These are phyloP conservation scores for Amanita rimosa DNA, from an alignment of 768 basidiomycete species.

Conservation along the genomic window DNA sequence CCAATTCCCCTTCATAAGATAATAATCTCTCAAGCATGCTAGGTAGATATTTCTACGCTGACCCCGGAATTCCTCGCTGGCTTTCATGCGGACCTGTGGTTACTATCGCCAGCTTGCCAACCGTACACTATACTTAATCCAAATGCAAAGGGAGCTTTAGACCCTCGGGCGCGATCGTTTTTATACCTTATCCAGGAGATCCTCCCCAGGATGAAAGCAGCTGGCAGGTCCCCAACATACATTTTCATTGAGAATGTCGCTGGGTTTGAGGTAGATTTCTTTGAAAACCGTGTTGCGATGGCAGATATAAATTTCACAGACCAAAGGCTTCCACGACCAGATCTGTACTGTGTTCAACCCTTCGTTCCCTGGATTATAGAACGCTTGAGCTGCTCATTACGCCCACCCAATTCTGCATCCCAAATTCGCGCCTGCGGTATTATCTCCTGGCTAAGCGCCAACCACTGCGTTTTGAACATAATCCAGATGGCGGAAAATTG, in stretches of 20 bases:
- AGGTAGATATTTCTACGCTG: slow-evolving; percentile 55
- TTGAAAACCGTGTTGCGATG: slow-evolving; percentile 4
- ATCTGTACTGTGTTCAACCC: slow-evolving; percentile 35
- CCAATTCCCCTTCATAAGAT: not conserved
- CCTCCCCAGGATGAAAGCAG: slow-evolving; percentile 42
- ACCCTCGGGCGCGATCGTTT: slow-evolving; percentile 71
- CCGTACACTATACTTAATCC: slow-evolving; percentile 77
- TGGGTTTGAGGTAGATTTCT: slow-evolving; percentile 60
- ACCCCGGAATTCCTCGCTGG: slow-evolving; percentile 32
- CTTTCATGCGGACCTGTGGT: slow-evolving; percentile 54
- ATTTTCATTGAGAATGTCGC: slow-evolving; percentile 75
- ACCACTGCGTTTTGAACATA: slow-evolving; percentile 26
- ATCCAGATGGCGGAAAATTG: slow-evolving; percentile 14
- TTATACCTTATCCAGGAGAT: slow-evolving; percentile 55
- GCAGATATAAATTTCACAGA: not conserved
- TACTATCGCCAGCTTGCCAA: slow-evolving; percentile 75
- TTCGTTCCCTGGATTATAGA: slow-evolving; percentile 44
- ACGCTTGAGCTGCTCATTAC: slow-evolving; percentile 56
- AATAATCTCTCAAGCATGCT: slow-evolving; percentile 3
- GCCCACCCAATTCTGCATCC: slow-evolving; percentile 69
- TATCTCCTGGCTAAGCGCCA: slow-evolving; percentile 59
- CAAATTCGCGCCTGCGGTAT: slow-evolving; percentile 75
- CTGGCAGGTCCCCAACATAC: slow-evolving; percentile 37
- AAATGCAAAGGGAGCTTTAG: slow-evolving; percentile 52
- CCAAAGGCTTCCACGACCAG: slow-evolving; percentile 56